phyloP scores from a whole-genome alignment of 2,329 filamentous ascomycete genomes.

The Xylariales sp. region DNA sequence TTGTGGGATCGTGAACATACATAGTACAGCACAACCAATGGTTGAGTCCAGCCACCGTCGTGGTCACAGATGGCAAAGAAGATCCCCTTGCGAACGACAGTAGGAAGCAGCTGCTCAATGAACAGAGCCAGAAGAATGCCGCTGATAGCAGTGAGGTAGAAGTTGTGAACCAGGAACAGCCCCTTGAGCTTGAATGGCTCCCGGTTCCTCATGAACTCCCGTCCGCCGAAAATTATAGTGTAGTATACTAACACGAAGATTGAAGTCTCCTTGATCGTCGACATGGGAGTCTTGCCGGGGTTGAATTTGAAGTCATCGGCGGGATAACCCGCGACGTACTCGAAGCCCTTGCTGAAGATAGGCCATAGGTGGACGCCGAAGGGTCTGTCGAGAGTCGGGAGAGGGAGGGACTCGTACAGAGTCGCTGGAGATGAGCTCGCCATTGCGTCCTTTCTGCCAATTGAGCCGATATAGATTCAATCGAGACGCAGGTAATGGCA shows the following conservation, averaged over 20 bases:
- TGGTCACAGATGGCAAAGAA: slow-evolving; percentile 83
- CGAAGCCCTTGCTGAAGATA: slow-evolving; percentile 85
- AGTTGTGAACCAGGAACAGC: slow-evolving; percentile 94
- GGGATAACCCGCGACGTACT: slow-evolving; percentile 71
- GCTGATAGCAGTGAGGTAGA: slow-evolving; percentile 85
- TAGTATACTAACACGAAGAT: slow-evolving; percentile 87
- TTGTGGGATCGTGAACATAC: slow-evolving; percentile 51
- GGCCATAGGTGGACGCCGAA: slow-evolving; percentile 93
- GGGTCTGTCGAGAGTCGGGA: slow-evolving; percentile 82
- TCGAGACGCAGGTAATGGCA: not conserved
- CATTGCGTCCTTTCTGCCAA: slow-evolving; percentile 15
- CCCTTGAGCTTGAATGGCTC: slow-evolving; percentile 81
- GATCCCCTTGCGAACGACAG: slow-evolving; percentile 71
- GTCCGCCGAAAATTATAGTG: slow-evolving; percentile 84
- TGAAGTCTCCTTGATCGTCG: slow-evolving; percentile 77
- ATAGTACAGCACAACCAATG: slow-evolving; percentile 92
- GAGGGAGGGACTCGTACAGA: slow-evolving; percentile 53
- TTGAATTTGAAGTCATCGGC: slow-evolving; percentile 83
- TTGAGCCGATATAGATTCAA: not conserved
- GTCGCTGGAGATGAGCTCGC: slow-evolving; percentile 30
- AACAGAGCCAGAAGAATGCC: slow-evolving; percentile 76
- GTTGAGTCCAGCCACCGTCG: slow-evolving; percentile 88
- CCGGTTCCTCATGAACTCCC: slow-evolving; percentile 86
- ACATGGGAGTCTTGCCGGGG: slow-evolving; percentile 79
- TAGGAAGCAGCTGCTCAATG: slow-evolving; percentile 85